Conservation (phyloP, 768 basidiomycete species). For the Lentinula sp. region DNA sequence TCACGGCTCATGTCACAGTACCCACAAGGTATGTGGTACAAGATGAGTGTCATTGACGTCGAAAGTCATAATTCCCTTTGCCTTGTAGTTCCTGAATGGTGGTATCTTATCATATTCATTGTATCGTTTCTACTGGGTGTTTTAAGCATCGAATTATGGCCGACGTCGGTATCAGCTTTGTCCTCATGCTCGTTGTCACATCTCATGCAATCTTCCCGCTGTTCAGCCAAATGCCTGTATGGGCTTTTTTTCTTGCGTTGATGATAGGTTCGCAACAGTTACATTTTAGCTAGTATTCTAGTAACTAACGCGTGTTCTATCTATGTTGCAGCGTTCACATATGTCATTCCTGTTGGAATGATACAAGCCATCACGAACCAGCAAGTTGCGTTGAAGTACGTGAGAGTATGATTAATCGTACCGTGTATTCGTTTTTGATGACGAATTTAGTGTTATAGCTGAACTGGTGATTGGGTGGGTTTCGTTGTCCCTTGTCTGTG, state of each 20-base stretch:
- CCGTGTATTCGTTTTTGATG: background rate
- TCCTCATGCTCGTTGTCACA: background rate
- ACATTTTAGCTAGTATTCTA: background rate
- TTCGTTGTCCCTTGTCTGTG: slow-evolving; percentile 12
- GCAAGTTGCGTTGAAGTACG: slow-evolving; percentile 53
- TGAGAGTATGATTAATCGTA: background rate
- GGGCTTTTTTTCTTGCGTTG: slow-evolving; percentile 55
- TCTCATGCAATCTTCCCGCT: background rate
- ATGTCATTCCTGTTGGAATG: slow-evolving; percentile 31
- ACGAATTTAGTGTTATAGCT: slow-evolving; percentile 49
- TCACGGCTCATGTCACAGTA: slow-evolving; percentile 52
- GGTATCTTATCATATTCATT: slow-evolving; percentile 31
- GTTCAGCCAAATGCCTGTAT: slow-evolving; percentile 46
- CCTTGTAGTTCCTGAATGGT: slow-evolving; percentile 51
- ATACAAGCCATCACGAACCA: slow-evolving; percentile 81
- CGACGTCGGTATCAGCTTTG: slow-evolving; percentile 28
- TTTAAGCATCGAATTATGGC: slow-evolving; percentile 57
- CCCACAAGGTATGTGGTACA: slow-evolving; percentile 25
- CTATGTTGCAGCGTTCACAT: background rate
- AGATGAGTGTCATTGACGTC: background rate
- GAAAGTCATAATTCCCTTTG: slow-evolving; percentile 7
- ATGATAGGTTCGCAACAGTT: slow-evolving; percentile 27
- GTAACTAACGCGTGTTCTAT: background rate
- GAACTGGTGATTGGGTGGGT: slow-evolving; percentile 67
- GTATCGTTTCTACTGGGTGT: slow-evolving; percentile 57